Conservation (phyloP, 129 eudicot species). For the Pulicaria dysenterica region DNA sequence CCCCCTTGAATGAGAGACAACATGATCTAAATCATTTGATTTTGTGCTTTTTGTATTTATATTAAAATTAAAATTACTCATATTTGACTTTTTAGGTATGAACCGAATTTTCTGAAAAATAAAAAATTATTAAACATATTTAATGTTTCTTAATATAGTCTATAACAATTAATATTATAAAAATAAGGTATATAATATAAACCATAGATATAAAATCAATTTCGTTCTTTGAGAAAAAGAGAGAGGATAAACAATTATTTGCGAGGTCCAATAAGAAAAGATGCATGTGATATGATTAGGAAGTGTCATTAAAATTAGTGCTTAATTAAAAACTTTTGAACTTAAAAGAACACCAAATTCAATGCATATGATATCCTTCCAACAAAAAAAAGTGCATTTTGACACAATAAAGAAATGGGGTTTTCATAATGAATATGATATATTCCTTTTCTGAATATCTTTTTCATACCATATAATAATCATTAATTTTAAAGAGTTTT, state of each 20-base stretch:
- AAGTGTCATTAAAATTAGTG: slow-evolving; percentile 45
- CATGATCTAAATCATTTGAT: slow-evolving; percentile 46
- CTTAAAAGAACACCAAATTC: slow-evolving; percentile 53
- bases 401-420: no score
- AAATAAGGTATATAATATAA: slow-evolving; percentile 15
- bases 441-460: no score
- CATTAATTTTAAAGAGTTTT: no score
- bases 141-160: slow-evolving; percentile 1
- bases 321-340: slow-evolving; percentile 27
- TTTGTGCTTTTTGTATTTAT: slow-evolving; percentile 25
- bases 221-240: slow-evolving; percentile 38
- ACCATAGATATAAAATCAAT: slow-evolving; percentile 19
- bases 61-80: slow-evolving; percentile 17
- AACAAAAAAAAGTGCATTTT: background rate
- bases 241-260: slow-evolving; percentile 45
- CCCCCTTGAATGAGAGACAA: slow-evolving; percentile 29
- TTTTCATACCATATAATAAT: no score
- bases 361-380: slow-evolving; percentile 46
- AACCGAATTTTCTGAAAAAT: slow-evolving; percentile 19
- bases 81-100: slow-evolving; percentile 39
- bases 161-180: slow-evolving; percentile 7
- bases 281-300: slow-evolving; percentile 88
- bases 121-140: slow-evolving; percentile 3
- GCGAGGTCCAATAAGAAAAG: slow-evolving; percentile 68
- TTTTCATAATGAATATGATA: no score